A percentile compares a stretch with the other conserved stretches of the same genome.
Conservation (phyloP, 2,329 filamentous ascomycete genomes). For the Domatiomyces catenatus region DNA sequence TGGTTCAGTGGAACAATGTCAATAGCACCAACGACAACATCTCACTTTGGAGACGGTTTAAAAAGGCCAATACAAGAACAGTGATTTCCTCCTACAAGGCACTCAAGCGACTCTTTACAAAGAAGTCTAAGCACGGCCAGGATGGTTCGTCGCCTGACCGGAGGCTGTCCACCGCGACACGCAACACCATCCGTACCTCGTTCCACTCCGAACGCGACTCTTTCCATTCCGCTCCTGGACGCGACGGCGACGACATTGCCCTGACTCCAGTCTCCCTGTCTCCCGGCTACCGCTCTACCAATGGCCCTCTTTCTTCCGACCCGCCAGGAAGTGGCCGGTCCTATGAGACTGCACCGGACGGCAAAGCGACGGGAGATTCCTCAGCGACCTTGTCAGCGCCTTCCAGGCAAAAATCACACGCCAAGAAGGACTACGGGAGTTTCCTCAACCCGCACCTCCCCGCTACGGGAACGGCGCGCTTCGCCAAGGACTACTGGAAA, state of each 20-base stretch:
- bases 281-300: conserved; percentile 23
- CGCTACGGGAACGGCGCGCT: conserved; percentile 56
- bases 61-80: conserved; percentile 64
- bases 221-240: conserved; percentile 34
- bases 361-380: conserved; percentile 1
- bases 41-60: conserved; percentile 70
- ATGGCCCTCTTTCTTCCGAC: conserved; percentile 7
- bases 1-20: conserved; percentile 81
- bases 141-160: conserved; percentile 35
- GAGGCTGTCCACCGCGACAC: conserved; percentile 50
- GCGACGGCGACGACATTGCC: conserved; percentile 55
- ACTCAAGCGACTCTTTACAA: conserved; percentile 26
- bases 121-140: conserved; percentile 36
- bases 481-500: conserved; percentile 92
- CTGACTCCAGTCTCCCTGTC: conserved; percentile 93
- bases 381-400: conserved; percentile 12
- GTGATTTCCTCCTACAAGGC: conserved; percentile 40
- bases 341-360: conserved; percentile 14
- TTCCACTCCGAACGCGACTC: conserved; percentile 39
- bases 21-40: conserved; percentile 81
- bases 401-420: conserved; percentile 13
- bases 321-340: conserved; percentile 18
- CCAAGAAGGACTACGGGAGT: conserved; percentile 42
- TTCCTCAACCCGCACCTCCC: conserved; percentile 58
- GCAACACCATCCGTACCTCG: conserved; percentile 40